Evolutionary conservation across 1,284 basidiomycete genomes (phyloP), one percentile per base, ranked within the genome.

Genomic region (Athelia sp.): DNA sequence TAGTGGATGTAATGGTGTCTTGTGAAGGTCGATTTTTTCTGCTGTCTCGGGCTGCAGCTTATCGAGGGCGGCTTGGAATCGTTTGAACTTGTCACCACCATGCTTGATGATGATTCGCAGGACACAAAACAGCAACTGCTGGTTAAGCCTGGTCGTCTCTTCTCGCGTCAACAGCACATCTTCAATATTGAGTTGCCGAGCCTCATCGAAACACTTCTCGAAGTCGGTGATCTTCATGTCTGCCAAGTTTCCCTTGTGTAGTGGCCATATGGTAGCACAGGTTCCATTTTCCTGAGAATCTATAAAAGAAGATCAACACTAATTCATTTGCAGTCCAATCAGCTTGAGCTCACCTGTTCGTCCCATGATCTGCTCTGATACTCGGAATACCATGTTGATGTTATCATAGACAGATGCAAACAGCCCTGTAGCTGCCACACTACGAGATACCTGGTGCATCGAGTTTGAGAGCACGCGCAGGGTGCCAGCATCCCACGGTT

Each of bases 371-470:
- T 71, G 69, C 45, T 70, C 67, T 0, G 67, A 60, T 9, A 54
- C 52, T 3, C 55, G 54, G 21, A 59, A 62, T 2, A 61, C 49
- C 52, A 67, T 58, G 48, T 70, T 70, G 32, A 70, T 67, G 48
- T 71, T 71, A 52, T 72, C 67, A 50, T 69, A 72, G 1, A 62
- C 55, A 3, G 56, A 50, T 1, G 46, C 56, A 44, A 56, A 61
- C 0, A 58, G 40, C 0, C 55, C 53, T 0, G 44, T 52, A 0
- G 57, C 40, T 0, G 62, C 66, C 3, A 62, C 46, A 1, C 10
- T 22, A 1, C 56, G 56, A 2, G 61, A 53, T 18, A 49, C 47
- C 9, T 48, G 46, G 6, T 51, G 50, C 50, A 55, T 57, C 1
- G 62, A 60, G 1, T 46, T 31, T 11, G 61, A 62, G 0, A 66